A percentile compares a stretch with the other conserved stretches of the same genome.
phyloP scores from a whole-genome alignment of 192 early-diverging fungal species.

The Obelidium mucronatum region DNA sequence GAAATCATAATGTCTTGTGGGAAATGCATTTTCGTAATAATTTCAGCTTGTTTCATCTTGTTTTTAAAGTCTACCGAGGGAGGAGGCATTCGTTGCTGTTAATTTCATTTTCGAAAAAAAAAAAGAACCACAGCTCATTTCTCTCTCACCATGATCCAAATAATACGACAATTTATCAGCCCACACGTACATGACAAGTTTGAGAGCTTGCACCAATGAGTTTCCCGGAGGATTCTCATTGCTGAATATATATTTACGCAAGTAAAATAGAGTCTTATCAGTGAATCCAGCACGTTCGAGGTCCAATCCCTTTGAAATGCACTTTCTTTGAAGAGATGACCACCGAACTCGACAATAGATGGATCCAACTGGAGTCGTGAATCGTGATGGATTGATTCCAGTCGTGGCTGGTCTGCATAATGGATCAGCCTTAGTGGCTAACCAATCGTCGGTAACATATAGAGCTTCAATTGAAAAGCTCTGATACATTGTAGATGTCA shows the following conservation, averaged over 20 bases:
- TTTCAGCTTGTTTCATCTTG: conserved; percentile 33
- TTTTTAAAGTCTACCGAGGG: conserved; percentile 25
- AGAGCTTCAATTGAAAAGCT: no score
- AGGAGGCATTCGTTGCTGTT: background rate
- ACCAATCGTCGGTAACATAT: conserved; percentile 17
- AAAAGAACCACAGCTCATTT: background rate
- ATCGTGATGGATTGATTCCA: background rate
- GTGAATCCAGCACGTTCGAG: conserved; percentile 28
- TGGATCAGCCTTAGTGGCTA: background rate
- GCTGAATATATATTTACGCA: conserved; percentile 20
- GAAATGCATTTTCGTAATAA: conserved; percentile 24
- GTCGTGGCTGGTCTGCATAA: background rate
- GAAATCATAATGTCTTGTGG: background rate
- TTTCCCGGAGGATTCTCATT: background rate
- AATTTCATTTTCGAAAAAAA: no score
- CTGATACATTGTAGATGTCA: no score
- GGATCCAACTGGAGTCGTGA: background rate
- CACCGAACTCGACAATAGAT: conserved; percentile 14
- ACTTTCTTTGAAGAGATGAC: background rate
- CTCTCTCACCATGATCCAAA: conserved; percentile 22
- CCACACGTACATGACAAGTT: conserved; percentile 28
- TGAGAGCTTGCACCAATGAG: conserved; percentile 4
- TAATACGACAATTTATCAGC: conserved; percentile 19
- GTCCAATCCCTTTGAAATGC: conserved; percentile 1
- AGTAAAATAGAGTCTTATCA: conserved; percentile 23